Base-by-base conservation (phyloP, 2,329 filamentous ascomycete genomes). In the Xylaria sp. region DNA sequence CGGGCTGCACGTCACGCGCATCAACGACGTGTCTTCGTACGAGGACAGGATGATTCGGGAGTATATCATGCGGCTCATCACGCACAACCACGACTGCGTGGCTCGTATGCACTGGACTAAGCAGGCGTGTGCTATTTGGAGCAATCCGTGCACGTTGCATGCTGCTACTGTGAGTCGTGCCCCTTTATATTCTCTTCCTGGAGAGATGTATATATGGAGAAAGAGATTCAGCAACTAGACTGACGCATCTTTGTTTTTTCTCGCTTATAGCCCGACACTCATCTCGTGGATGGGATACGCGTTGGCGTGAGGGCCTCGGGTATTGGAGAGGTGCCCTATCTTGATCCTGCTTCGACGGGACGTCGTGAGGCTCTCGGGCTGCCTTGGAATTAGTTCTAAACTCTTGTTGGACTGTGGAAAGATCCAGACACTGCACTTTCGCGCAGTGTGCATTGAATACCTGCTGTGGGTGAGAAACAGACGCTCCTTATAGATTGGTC, bases 111-210 rank as follows among this genome's bases (percentile, higher is more conserved):
- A 80, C 65, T 83, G 82, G 82, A 78, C 77, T 1, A 74, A 70
- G 70, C 78, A 79, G 46, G 78, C 79, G 0, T 80, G 77, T 41
- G 82, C 81, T 2, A 82, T 83, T 63, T 83, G 82, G 81, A 81
- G 81, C 59, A 80, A 80, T 58, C 66, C 65, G 32, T 78, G 77
- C 69, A 77, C 75, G 3, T 48, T 79, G 63, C 78, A 80, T 61
- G 76, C 75, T 48, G 77, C 78, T 37, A 79, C 77, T 28, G 77
- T 78, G 68, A 74, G 78, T 73, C 10, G 6, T 13, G 10, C 2
- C 18, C 52, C 41, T 37, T 39, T 20, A 25, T 23, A 54, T 59
- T 23, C 62, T 20, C 28, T 63, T 28, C 60, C 68, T 59, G 44
- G 44, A 13, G 10, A 64, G 46, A 13, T 12, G 15, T 2, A 32